A percentile compares a stretch with the other conserved stretches of the same genome.
Conservation (phyloP, 345 rosid genomes). For the Eucalyptus rudis region DNA sequence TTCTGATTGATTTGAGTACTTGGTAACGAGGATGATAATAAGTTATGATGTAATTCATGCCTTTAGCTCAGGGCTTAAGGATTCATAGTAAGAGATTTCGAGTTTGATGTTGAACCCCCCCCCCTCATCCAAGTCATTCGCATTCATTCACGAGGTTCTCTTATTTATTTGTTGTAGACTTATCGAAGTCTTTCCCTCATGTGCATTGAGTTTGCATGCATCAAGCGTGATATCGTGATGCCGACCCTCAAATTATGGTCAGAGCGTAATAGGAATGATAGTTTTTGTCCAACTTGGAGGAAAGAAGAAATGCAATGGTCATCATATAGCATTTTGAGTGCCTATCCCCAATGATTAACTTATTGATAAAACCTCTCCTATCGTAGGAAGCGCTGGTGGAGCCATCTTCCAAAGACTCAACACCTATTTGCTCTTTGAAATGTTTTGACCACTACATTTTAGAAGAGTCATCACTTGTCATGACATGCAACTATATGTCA, state of each 20-base stretch:
- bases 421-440: neutral
- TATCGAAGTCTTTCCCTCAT: neutral
- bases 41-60: neutral
- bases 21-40: neutral
- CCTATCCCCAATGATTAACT: neutral
- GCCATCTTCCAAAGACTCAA: neutral
- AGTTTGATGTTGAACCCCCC: neutral
- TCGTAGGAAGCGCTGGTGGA: neutral
- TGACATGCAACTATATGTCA: neutral
- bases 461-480: neutral
- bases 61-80: neutral
- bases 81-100: neutral
- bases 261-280: rapidly evolving
- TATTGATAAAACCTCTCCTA: neutral
- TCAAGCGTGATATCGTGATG: neutral
- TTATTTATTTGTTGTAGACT: neutral
- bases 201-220: neutral
- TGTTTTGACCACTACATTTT: rapidly evolving
- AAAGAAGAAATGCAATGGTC: neutral
- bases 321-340: neutral
- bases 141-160: neutral
- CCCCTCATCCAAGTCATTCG: neutral
- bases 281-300: neutral
- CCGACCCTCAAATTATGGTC: neutral
- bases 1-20: neutral